Evolutionary conservation across 805 yeast genomes (phyloP), one percentile per base, ranked within the genome.

Genomic region (Wickerhamomyces chaumierensis): DNA sequence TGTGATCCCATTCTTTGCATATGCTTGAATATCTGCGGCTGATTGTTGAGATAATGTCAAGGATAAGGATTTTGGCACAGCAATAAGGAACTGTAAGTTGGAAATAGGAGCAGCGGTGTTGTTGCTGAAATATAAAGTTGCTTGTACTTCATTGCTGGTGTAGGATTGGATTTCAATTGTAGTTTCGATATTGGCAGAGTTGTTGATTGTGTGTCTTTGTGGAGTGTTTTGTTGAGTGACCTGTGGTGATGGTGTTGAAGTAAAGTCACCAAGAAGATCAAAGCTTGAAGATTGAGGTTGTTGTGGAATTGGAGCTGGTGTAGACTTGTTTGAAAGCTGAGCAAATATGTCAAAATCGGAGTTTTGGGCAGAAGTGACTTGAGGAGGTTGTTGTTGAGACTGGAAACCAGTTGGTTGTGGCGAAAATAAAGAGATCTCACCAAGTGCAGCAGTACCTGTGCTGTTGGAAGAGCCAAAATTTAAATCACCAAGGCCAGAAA

Each of bases 401-500:
- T 25, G 29, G n/a, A 13, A 11, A 9, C 33, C 33, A n/a, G 50
- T 52, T 15, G 57, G 53, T 17, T 58, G 55, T 9, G 61, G 39
- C 4, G 59, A 49, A 14, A 62, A 62, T 28, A 69, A 57, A 12
- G 68, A 48, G 36, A 70, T 70, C 36, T 64, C 63, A 19, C 82
- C 82, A 13, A 80, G 78, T 5, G 66, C 46, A 3, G 81, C 81
- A 41, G 64, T 61, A 36, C 20, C 19, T 8, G 18, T 31, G 23
- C 41, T 36, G 33, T 33, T 17, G 36, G 36, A n/a, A n/a, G n/a
- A 35, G 38, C 39, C 34, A 66, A 51, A 39, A 55, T 84, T 71
- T 42, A 83, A 66, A 36, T 78, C 71, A 23, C 78, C 70, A 48
- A 83, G 63, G 46, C 80, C 92, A 37, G 83, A 78, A 42, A 87